phyloP scores from a whole-genome alignment of 257 asterid species.

The Asclepias syriaca region DNA sequence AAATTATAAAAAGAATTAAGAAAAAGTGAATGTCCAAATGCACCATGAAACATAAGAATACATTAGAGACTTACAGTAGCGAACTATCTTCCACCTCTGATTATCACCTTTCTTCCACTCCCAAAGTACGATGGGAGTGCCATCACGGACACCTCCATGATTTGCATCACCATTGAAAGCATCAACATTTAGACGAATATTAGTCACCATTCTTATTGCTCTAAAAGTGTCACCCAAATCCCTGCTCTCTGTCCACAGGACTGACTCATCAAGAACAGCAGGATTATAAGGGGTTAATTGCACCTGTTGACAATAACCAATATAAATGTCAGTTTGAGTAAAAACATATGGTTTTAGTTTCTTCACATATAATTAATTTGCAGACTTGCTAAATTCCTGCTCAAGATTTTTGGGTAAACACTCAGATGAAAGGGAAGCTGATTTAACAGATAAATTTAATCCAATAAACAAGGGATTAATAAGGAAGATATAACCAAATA shows the following conservation, averaged over 20 bases:
- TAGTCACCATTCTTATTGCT: slow-evolving; percentile 75
- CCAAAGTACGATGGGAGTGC: slow-evolving; percentile 80
- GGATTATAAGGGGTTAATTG: slow-evolving; percentile 51
- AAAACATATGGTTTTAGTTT: not conserved
- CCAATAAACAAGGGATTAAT: not conserved
- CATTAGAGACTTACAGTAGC: slow-evolving; percentile 58
- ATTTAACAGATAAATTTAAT: not conserved
- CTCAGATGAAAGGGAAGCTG: not conserved
- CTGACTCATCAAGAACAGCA: slow-evolving; percentile 62
- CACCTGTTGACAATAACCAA: slow-evolving; percentile 24
- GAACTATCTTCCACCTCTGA: slow-evolving; percentile 85
- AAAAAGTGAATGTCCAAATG: too few relatives aligned
- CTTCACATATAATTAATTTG: not conserved
- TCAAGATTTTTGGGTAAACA: not conserved
- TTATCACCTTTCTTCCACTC: slow-evolving; percentile 94
- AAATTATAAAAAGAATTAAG: too few relatives aligned
- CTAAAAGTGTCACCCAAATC: slow-evolving; percentile 69
- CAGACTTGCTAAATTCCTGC: not conserved
- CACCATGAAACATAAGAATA: not conserved
- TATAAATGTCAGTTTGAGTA: slow-evolving; percentile 1
- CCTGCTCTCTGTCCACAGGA: slow-evolving; percentile 89
- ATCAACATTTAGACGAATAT: slow-evolving; percentile 70
- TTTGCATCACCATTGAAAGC: slow-evolving; percentile 76
- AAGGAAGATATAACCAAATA: not conserved
- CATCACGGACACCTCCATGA: slow-evolving; percentile 86